Base-by-base conservation (phyloP, 176 grass and related monocot species). In the Lolium rigidum region DNA sequence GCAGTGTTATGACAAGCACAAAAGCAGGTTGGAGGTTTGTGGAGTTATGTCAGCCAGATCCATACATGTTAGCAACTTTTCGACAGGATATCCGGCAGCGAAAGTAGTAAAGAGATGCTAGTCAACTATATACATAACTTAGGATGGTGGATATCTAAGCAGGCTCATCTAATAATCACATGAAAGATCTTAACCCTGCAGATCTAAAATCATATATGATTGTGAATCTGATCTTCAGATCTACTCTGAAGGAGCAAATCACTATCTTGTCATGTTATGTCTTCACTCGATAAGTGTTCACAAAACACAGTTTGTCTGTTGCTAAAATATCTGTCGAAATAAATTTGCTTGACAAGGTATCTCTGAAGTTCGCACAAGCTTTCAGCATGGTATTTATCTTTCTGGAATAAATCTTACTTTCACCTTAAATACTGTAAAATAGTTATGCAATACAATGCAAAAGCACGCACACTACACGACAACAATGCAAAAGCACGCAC, bases 1-100 rank as follows among this genome's bases (percentile, higher is more conserved):
- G 72, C 71, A 78, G 83, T 61, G 58, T 4, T 76, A 80, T 84
- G 52, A 81, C 41, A 68, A 26, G 72, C 72, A 74, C 54, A 91
- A 83, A 92, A 77, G 77, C 57, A 38, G 68, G 54, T 49, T 86
- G 78, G 51, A 49, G 26, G 56, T 44, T 82, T 79, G 74, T 35
- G 38, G 52, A 56, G 1, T 91, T 56, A 71, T 85, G 39, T 80
- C 25, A 78, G 47, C 7, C 22, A 78, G 24, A 91, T 68, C 51
- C 57, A 20, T 38, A 46, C 57, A 78, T 22, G 31, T 60, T 64
- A 63, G 61, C 80, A 84, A 78, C 50, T 76, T 84, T 11, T 51
- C 75, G 24, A 43, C 17, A 69, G 16, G 20, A 46, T 77, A 31
- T 84, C 83, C 76, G 80, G 61, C 31, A 21, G 0, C 9, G 35